These are phyloP conservation scores for Bimuria novae-zelandiae DNA, from an alignment of 2,329 filamentous ascomycete genomes.

Conservation along the genomic window DNA sequence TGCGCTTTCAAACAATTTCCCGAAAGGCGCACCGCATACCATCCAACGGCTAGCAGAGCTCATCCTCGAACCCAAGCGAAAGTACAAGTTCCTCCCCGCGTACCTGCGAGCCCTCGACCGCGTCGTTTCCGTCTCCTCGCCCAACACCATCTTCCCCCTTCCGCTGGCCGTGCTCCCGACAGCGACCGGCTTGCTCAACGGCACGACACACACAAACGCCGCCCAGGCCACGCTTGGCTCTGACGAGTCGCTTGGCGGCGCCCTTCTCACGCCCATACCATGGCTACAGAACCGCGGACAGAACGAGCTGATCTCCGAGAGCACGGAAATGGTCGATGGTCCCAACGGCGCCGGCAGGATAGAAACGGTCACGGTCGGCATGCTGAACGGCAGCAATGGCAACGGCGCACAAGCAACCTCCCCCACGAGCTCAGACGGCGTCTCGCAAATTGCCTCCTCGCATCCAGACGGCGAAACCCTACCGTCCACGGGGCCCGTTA, in stretches of 20 bases:
- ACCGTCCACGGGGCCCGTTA: slow-evolving; percentile 49
- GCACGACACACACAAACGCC: slow-evolving; percentile 54
- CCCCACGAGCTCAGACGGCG: slow-evolving; percentile 5
- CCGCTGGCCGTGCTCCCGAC: slow-evolving; percentile 63
- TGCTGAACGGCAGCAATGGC: slow-evolving; percentile 21
- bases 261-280: slow-evolving; percentile 88
- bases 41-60: slow-evolving; percentile 91
- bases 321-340: slow-evolving; percentile 79
- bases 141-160: slow-evolving; percentile 79
- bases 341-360: slow-evolving; percentile 79
- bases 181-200: slow-evolving; percentile 63
- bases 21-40: slow-evolving; percentile 81
- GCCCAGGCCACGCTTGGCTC: slow-evolving; percentile 64
- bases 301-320: slow-evolving; percentile 70
- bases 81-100: slow-evolving; percentile 80
- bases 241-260: slow-evolving; percentile 88
- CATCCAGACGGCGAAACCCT: slow-evolving; percentile 44
- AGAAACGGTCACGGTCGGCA: slow-evolving; percentile 80
- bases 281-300: slow-evolving; percentile 68
- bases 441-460: slow-evolving; percentile 37
- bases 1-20: slow-evolving; percentile 70
- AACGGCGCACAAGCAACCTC: slow-evolving; percentile 8
- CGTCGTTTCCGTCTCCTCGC: slow-evolving; percentile 86
- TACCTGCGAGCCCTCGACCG: slow-evolving; percentile 92
- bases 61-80: slow-evolving; percentile 71